phyloP scores from a whole-genome alignment of 2,329 filamentous ascomycete species.

The Phyllosticta capitalensis region DNA sequence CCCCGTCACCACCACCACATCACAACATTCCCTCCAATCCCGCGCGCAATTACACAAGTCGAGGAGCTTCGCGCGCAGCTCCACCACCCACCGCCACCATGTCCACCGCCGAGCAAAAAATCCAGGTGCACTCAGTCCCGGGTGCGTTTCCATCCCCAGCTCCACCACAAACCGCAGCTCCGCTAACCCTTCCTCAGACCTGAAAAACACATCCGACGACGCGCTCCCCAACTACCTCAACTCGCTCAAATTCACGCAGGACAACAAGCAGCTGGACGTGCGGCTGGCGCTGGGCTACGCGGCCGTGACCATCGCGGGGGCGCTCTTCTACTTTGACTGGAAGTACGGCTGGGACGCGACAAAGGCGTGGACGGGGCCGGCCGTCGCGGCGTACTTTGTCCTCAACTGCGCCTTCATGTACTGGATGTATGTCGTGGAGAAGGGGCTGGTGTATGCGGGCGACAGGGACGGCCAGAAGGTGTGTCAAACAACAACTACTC shows the following conservation, averaged over 20 bases:
- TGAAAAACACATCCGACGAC: constrained; percentile 95
- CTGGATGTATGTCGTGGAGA: constrained; percentile 81
- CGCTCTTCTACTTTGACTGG: constrained; percentile 86
- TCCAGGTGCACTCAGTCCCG: constrained; percentile 58
- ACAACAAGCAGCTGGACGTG: constrained; percentile 70
- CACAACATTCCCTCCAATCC: constrained; percentile 1
- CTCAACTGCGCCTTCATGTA: constrained; percentile 70
- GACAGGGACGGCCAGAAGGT: constrained; percentile 60
- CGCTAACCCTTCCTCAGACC: constrained; percentile 47
- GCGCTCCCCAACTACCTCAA: constrained; percentile 89
- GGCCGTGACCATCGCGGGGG: constrained; percentile 69
- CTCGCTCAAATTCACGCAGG: constrained; percentile 73
- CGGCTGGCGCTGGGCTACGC: constrained; percentile 75
- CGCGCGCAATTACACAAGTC: background rate
- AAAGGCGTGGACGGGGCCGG: constrained; percentile 68
- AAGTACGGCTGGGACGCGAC: constrained; percentile 81
- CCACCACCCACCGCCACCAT: constrained; percentile 16
- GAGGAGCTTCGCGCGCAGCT: constrained; percentile 1
- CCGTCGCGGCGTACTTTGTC: constrained; percentile 68
- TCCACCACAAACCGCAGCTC: background rate
- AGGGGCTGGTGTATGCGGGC: constrained; percentile 72
- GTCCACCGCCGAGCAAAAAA: constrained; percentile 37
- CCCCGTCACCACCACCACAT: constrained; percentile 14
- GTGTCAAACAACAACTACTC: no score
- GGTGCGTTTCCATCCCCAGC: constrained; percentile 34